Conservation (phyloP, 345 rosid species). For the Gossypium ekmanianum region DNA sequence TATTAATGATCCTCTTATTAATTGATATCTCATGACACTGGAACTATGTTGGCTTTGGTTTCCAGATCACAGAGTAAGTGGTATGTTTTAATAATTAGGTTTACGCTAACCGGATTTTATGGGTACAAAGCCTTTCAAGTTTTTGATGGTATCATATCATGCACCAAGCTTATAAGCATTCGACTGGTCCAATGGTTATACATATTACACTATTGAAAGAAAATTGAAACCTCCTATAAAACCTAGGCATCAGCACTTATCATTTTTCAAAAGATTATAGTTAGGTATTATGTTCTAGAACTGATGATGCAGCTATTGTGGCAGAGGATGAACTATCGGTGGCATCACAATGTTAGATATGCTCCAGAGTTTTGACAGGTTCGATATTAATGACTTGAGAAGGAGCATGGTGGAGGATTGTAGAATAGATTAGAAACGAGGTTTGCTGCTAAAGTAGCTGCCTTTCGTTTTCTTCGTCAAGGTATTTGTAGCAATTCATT, state of each 20-base stretch:
- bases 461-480: constrained; percentile 19
- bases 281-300: neutral
- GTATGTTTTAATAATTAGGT: neutral
- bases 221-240: neutral
- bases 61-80: neutral
- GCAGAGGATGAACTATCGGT: constrained; percentile 20
- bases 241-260: neutral
- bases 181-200: neutral
- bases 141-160: neutral
- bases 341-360: constrained; percentile 15
- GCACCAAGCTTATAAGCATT: neutral
- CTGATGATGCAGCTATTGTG: constrained; percentile 10
- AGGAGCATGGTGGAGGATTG: constrained; percentile 28
- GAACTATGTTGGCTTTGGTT: neutral
- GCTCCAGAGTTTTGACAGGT: neutral
- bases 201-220: constrained; percentile 23
- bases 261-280: neutral
- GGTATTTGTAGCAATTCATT: constrained; percentile 52
- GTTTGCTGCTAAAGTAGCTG: constrained; percentile 30
- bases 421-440: constrained; percentile 27
- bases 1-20: constrained; percentile 18
- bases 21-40: constrained; percentile 12
- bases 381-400: constrained; percentile 13
- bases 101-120: neutral
- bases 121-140: neutral